Percentiles rank a stretch among this genome's conserved stretches.
phyloP scores from a whole-genome alignment of 371 early-diverging fungal species.

The Mortierella sp. region DNA sequence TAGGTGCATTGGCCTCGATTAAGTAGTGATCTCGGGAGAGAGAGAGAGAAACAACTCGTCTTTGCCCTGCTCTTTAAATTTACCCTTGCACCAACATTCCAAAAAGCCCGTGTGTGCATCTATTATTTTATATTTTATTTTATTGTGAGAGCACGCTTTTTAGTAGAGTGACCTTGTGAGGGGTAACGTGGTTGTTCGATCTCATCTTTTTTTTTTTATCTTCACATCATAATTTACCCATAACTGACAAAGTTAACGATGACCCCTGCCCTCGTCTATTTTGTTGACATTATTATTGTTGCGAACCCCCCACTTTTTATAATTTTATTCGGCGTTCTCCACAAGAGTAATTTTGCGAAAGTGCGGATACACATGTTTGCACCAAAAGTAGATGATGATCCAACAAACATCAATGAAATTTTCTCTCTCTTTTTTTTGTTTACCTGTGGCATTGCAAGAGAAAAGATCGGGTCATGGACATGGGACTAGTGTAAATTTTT shows the following conservation, averaged over 20 bases:
- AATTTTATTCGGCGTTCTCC: constrained; percentile 10
- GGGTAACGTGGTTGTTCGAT: constrained; percentile 10
- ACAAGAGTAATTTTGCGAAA: background rate
- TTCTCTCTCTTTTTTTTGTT: background rate
- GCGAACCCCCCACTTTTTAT: background rate
- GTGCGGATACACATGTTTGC: constrained; percentile 37
- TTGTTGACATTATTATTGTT: background rate
- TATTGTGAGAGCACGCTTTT: constrained; percentile 5
- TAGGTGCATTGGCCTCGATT: constrained; percentile 6
- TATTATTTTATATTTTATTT: background rate
- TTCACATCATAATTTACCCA: background rate
- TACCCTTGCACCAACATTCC: constrained; percentile 19
- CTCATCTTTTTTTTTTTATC: constrained; percentile 40
- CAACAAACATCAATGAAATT: constrained; percentile 1
- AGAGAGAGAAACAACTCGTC: background rate
- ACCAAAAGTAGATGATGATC: constrained; percentile 19
- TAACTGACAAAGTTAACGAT: background rate
- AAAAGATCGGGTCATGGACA: background rate
- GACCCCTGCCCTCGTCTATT: background rate
- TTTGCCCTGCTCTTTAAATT: constrained; percentile 1
- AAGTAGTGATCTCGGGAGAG: constrained; percentile 5
- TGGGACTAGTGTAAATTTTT: background rate
- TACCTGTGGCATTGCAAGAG: background rate
- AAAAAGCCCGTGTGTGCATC: constrained; percentile 17
- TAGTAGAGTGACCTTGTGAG: background rate